These are phyloP conservation scores for Sporobolomyces pararoseus DNA, from an alignment of 768 basidiomycete species.

Conservation along the genomic window DNA sequence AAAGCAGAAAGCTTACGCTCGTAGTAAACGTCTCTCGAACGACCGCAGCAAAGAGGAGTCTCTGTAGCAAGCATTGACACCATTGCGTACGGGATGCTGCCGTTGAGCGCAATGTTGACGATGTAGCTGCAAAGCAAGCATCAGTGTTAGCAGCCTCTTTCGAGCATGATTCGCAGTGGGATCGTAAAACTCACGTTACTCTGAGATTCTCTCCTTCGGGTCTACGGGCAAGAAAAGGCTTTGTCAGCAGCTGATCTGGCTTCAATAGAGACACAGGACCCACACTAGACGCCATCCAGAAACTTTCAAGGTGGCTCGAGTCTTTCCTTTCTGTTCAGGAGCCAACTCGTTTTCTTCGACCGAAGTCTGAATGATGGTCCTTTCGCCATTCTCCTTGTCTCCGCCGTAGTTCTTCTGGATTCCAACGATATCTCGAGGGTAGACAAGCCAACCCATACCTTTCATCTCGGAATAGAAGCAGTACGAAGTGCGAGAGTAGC, in stretches of 20 bases:
- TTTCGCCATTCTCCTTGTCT: constrained; percentile 24
- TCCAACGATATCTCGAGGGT: constrained; percentile 40
- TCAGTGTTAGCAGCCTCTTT: too few species aligned
- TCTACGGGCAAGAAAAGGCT: constrained; percentile 3
- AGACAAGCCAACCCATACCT: constrained; percentile 40
- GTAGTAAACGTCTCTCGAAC: constrained; percentile 23
- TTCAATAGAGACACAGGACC: not conserved
- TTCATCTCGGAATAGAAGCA: constrained; percentile 34
- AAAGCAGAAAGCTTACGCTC: constrained; percentile 19
- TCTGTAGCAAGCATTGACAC: constrained; percentile 35
- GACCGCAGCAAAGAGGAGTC: constrained; percentile 35
- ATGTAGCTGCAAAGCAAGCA: constrained; percentile 2
- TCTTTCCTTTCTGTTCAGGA: constrained; percentile 38
- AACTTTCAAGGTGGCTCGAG: constrained; percentile 31
- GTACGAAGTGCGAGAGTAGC: constrained; percentile 10
- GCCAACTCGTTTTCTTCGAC: constrained; percentile 31
- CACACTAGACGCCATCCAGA: constrained; percentile 24
- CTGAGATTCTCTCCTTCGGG: constrained; percentile 30
- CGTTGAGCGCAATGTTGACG: constrained; percentile 36
- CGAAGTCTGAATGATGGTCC: constrained; percentile 37
- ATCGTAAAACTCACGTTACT: constrained; percentile 12
- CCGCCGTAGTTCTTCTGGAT: constrained; percentile 25
- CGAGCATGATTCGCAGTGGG: too few species aligned
- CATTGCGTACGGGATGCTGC: constrained; percentile 30
- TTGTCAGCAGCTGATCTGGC: too few species aligned